phyloP scores from a whole-genome alignment of 2,329 filamentous ascomycete species.

The Curvularia sp. region DNA sequence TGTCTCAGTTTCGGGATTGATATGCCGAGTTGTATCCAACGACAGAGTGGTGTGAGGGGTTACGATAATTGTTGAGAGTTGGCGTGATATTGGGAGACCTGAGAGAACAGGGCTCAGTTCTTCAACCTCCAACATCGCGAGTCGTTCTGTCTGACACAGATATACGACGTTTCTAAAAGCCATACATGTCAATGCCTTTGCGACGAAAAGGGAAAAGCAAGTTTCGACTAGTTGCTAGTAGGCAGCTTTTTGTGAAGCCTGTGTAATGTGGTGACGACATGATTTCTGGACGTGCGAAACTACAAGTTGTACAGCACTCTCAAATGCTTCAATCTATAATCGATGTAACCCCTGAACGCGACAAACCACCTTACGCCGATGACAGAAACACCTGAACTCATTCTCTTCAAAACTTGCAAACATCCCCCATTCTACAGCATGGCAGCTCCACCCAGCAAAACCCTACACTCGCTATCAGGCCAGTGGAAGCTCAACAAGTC shows the following conservation, averaged over 20 bases:
- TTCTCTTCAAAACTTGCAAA: neutral
- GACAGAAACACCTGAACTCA: neutral
- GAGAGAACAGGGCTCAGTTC: neutral
- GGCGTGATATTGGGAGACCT: neutral
- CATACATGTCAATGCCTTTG: neutral
- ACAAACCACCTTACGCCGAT: neutral
- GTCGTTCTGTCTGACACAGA: neutral
- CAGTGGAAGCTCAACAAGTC: conserved; percentile 23
- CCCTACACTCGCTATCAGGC: conserved; percentile 19
- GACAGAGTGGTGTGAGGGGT: neutral
- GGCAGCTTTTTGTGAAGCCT: no score
- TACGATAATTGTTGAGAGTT: neutral
- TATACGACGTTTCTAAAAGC: neutral
- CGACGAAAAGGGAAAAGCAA: no score
- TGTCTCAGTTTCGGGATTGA: neutral
- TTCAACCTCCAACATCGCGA: neutral
- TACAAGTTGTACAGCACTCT: neutral
- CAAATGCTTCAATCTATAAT: neutral
- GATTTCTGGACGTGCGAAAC: neutral
- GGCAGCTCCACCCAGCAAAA: conserved; percentile 18
- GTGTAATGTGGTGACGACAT: neutral
- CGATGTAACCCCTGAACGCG: no score
- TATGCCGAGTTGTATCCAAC: conserved; percentile 2
- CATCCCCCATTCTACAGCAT: neutral
- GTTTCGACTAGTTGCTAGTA: no score